phyloP scores from a whole-genome alignment of 495 filamentous ascomycete species.

The Neurospora tetrasperma region DNA sequence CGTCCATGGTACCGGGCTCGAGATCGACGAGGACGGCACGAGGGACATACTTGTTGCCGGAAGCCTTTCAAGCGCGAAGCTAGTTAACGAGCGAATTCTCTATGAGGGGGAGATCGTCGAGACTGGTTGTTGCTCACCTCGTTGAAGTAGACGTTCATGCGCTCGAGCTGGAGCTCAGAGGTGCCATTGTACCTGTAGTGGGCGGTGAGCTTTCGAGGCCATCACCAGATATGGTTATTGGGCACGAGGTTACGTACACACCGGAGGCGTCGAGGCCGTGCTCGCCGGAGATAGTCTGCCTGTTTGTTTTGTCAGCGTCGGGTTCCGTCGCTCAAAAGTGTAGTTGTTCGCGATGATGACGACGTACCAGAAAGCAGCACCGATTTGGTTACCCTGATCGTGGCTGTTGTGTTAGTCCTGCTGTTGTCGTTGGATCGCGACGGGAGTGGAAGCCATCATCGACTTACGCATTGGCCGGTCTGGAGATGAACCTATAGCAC shows the following conservation, averaged over 20 bases:
- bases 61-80: constrained; percentile 47
- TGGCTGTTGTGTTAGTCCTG: constrained; percentile 20
- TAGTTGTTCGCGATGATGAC: neutral
- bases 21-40: constrained; percentile 99
- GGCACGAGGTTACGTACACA: constrained; percentile 30
- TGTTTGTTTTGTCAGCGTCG: constrained; percentile 13
- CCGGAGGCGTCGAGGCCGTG: constrained; percentile 97
- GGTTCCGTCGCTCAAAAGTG: neutral
- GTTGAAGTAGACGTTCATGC: constrained; percentile 99
- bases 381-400: constrained; percentile 95
- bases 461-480: constrained; percentile 97
- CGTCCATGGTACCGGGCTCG: constrained; percentile 98
- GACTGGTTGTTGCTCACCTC: constrained; percentile 51
- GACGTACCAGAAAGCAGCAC: constrained; percentile 92
- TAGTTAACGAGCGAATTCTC: neutral
- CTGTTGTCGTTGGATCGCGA: constrained; percentile 8
- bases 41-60: constrained; percentile 96
- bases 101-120: neutral
- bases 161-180: constrained; percentile 97
- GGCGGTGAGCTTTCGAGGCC: constrained; percentile 20
- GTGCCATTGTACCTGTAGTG: constrained; percentile 83
- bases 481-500: constrained; percentile 86
- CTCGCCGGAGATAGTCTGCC: constrained; percentile 93
- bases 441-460: constrained; percentile 4
- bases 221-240: neutral